A percentile compares a stretch with the other conserved stretches of the same genome.
phyloP scores from a whole-genome alignment of 2,329 filamentous ascomycete species.

The Diaporthe destruens region DNA sequence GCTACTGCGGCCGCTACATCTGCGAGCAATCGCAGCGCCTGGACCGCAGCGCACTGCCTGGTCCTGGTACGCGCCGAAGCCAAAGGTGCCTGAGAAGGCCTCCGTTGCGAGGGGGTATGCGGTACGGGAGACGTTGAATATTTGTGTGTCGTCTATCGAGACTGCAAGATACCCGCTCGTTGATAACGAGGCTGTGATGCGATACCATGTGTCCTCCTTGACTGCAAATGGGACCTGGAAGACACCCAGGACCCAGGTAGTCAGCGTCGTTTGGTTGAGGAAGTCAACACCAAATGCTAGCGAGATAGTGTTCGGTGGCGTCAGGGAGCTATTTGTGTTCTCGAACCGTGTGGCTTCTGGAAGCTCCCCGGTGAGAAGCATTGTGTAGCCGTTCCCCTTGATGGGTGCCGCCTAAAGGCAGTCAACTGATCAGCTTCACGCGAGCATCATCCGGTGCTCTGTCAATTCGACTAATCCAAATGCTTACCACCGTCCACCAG shows the following conservation, averaged over 20 bases:
- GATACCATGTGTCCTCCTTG: constrained; percentile 53
- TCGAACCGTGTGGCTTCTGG: constrained; percentile 42
- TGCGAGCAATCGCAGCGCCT: constrained; percentile 39
- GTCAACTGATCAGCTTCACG: background rate
- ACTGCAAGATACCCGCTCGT: constrained; percentile 47
- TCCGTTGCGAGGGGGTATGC: constrained; percentile 34
- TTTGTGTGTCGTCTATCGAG: constrained; percentile 46
- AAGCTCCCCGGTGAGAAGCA: constrained; percentile 11
- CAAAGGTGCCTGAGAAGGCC: constrained; percentile 50
- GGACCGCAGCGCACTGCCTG: constrained; percentile 48
- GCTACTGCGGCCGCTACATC: constrained; percentile 41
- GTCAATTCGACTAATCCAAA: no score
- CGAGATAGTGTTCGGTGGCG: constrained; percentile 53
- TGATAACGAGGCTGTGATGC: constrained; percentile 49
- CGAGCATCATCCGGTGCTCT: background rate
- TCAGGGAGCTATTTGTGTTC: constrained; percentile 52
- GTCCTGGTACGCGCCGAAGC: constrained; percentile 57
- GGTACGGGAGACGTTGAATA: constrained; percentile 43
- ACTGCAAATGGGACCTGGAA: constrained; percentile 48
- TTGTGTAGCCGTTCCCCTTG: constrained; percentile 15
- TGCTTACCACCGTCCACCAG: constrained; percentile 53
- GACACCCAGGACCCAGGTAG: constrained; percentile 45
- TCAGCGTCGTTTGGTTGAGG: constrained; percentile 53
- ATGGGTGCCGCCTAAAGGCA: background rate
- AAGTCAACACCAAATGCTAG: constrained; percentile 52